Conservation (phyloP, 2,329 filamentous ascomycete genomes). For the Clarireedia homoeocarpa region DNA sequence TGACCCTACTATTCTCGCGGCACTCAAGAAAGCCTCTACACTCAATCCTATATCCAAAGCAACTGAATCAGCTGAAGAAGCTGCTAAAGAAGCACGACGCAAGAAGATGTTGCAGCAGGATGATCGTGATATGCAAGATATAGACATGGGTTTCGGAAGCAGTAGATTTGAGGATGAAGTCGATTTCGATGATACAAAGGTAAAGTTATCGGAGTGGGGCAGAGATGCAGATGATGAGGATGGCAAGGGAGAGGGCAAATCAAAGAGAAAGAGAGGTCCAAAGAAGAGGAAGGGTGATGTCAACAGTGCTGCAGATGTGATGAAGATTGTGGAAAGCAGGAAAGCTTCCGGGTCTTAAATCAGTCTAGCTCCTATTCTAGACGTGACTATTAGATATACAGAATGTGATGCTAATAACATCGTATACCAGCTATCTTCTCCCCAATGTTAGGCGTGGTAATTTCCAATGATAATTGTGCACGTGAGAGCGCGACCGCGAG, state of each 20-base stretch:
- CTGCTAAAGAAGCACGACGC: conserved; percentile 57
- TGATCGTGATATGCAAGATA: conserved; percentile 77
- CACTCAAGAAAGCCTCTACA: conserved; percentile 74
- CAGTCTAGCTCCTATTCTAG: background rate
- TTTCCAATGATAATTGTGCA: too few relatives aligned
- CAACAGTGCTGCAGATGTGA: conserved; percentile 72
- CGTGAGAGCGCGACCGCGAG: too few relatives aligned
- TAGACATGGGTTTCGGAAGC: conserved; percentile 91
- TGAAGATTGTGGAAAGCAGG: conserved; percentile 61
- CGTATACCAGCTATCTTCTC: too few relatives aligned
- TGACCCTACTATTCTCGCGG: conserved; percentile 74
- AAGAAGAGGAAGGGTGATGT: conserved; percentile 73
- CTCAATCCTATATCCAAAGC: conserved; percentile 41
- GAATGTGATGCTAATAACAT: conserved; percentile 4
- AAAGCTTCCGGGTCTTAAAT: conserved; percentile 13
- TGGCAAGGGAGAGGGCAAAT: conserved; percentile 36
- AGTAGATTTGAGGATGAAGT: conserved; percentile 84
- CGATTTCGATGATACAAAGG: conserved; percentile 59
- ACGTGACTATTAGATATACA: too few relatives aligned
- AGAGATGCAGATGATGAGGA: conserved; percentile 42
- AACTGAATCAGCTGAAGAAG: conserved; percentile 36
- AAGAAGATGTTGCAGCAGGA: conserved; percentile 66
- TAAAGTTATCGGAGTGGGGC: conserved; percentile 63
- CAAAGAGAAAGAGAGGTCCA: conserved; percentile 59
- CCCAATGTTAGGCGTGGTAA: too few relatives aligned